Base-by-base conservation (phyloP, 768 basidiomycete genomes). In the Candolleomyces efflorescens region DNA sequence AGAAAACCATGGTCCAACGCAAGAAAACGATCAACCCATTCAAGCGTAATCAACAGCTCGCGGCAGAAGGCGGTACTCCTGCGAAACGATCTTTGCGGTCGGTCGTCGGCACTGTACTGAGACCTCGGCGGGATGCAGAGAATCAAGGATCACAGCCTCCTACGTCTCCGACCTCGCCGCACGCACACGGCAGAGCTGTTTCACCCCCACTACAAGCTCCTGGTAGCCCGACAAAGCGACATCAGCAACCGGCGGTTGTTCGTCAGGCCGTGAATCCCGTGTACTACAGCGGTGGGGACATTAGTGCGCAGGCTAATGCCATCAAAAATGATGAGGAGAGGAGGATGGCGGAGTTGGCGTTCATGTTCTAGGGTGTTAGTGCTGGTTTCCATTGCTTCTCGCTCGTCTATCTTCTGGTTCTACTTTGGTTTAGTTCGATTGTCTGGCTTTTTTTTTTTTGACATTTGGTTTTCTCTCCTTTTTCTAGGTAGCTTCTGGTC, bases 321-420 rank as follows among this genome's bases (percentile, higher is more conserved):
- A 89, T 90, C 41, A 73, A 81, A 66, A 87, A 91, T 60, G 85
- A 82, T 11, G 89, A 91, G 75, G 79, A 76, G 60, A 73, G 87
- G 69, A 73, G 86, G 68, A 72, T 89, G 75, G 83, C 84, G 45
- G 89, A 91, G 73, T 67, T 88, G 64, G 87, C 87, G 54, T 91
- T 90, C 66, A 70, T 87, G 65, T 71, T 67, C 56, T 77, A 65
- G 60, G 6, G 9, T 52, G 32, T 63, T 51, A 11, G 45, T 27
- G 41, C 10, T 24, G 50, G 58, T 26, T 55, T 43, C 46, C 52
- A 46, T 27, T 48, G 44, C 6, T 37, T 56, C 38, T 56, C 32
- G 1, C 9, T 6, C 41, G n/a, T 22, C 23, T 39, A 43, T 43
- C 41, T 43, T 12, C 5, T 20, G 41, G 41, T n/a, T n/a, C n/a